Conservation (phyloP, 192 early-diverging fungal species). For the Diversispora epigaea region DNA sequence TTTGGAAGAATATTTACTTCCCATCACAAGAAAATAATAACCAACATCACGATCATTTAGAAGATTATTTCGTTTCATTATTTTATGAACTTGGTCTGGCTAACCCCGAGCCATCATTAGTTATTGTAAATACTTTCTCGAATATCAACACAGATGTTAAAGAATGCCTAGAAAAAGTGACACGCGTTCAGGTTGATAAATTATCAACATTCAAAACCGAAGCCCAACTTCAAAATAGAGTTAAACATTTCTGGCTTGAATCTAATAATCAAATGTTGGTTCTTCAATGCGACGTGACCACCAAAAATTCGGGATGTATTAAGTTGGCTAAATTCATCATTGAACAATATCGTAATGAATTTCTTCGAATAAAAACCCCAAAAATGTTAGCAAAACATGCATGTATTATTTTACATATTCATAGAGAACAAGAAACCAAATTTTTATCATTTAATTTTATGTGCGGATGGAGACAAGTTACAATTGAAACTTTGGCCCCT, state of each 20-base stretch:
- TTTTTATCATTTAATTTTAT: constrained; percentile 30
- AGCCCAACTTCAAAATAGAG: constrained; percentile 19
- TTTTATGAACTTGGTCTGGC: neutral
- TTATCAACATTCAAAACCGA: constrained; percentile 31
- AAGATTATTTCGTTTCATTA: constrained; percentile 9
- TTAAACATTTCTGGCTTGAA: constrained; percentile 33
- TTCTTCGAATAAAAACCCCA: neutral
- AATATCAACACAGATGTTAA: constrained; percentile 30
- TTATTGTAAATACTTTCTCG: constrained; percentile 30
- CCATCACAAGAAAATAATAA: neutral
- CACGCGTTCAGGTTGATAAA: constrained; percentile 7
- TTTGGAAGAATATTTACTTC: constrained; percentile 24
- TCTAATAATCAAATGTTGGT: constrained; percentile 12
- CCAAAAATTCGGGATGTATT: constrained; percentile 24
- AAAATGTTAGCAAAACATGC: neutral
- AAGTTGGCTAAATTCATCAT: constrained; percentile 33
- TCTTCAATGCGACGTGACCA: constrained; percentile 29
- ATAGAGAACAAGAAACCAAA: constrained; percentile 6
- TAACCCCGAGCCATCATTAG: neutral
- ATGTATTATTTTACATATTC: constrained; percentile 32
- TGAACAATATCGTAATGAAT: constrained; percentile 28
- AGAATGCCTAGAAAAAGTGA: neutral
- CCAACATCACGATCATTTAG: constrained; percentile 6
- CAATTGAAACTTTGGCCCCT: constrained; percentile 21
- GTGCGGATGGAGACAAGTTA: constrained; percentile 28